Conservation (phyloP, 768 basidiomycete genomes). For the Mycena haematopus region DNA sequence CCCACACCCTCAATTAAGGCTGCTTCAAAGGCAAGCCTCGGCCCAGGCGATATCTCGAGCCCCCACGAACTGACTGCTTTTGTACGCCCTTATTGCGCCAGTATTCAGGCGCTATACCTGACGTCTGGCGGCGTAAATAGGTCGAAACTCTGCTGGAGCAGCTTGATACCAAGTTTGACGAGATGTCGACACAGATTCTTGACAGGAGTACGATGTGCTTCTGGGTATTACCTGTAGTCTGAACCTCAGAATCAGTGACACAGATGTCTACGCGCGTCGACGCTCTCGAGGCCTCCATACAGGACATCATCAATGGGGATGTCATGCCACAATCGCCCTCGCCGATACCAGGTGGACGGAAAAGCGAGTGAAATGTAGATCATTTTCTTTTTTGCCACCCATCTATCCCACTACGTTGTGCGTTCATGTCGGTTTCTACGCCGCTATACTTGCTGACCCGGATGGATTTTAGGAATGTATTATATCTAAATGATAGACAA, state of each 20-base stretch:
- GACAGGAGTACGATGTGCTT: slow-evolving; percentile 68
- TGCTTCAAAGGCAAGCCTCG: slow-evolving; percentile 46
- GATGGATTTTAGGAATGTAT: neutral
- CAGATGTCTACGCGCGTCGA: slow-evolving; percentile 95
- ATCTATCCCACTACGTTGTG: neutral
- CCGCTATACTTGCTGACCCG: neutral
- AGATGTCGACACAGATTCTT: slow-evolving; percentile 90
- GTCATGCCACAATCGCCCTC: slow-evolving; percentile 70
- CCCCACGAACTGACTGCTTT: slow-evolving; percentile 95
- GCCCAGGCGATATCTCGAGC: slow-evolving; percentile 77
- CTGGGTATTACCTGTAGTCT: slow-evolving; percentile 15
- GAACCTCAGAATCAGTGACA: slow-evolving; percentile 63
- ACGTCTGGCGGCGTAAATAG: slow-evolving; percentile 44
- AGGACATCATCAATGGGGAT: slow-evolving; percentile 89
- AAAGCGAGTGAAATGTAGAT: slow-evolving; percentile 43
- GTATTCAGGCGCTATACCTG: neutral
- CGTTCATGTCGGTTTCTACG: neutral
- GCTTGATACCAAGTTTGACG: slow-evolving; percentile 89
- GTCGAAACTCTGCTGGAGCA: slow-evolving; percentile 89
- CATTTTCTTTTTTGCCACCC: neutral
- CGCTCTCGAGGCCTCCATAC: slow-evolving; percentile 86
- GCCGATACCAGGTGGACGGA: slow-evolving; percentile 49
- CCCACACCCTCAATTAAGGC: slow-evolving; percentile 52
- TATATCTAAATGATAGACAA: too few species aligned
- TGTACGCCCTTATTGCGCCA: slow-evolving; percentile 51